These are phyloP conservation scores for Conticribra weissflogii DNA, from an alignment of 108 stramenopile species.

Conservation along the genomic window DNA sequence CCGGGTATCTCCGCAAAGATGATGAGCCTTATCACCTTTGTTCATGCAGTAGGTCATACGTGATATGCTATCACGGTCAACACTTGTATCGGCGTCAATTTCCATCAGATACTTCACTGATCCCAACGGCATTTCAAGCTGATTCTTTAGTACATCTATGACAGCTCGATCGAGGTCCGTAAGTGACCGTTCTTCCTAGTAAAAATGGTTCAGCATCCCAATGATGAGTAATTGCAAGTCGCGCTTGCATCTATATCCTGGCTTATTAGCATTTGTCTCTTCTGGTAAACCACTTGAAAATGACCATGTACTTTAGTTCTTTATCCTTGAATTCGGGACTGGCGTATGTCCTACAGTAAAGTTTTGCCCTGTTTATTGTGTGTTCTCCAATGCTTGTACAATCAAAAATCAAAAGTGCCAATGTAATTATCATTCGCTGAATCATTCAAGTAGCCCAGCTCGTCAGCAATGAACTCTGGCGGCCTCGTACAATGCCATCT, in stretches of 20 bases:
- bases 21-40: constrained; percentile 40
- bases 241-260: constrained; percentile 61
- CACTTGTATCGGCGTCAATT: constrained; percentile 59
- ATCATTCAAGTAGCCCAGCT: constrained; percentile 48
- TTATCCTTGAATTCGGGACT: constrained; percentile 17
- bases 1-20: constrained; percentile 62
- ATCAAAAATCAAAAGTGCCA: constrained; percentile 21
- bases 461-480: constrained; percentile 36
- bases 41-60: constrained; percentile 58
- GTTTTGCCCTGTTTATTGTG: constrained; percentile 39
- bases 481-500: constrained; percentile 62
- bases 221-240: constrained; percentile 54
- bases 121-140: constrained; percentile 38
- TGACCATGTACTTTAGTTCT: constrained; percentile 57
- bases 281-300: constrained; percentile 48
- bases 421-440: constrained; percentile 18
- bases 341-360: constrained; percentile 46
- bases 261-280: constrained; percentile 36
- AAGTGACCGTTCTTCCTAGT: constrained; percentile 43
- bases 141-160: constrained; percentile 27
- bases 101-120: constrained; percentile 54
- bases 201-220: constrained; percentile 54
- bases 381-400: constrained; percentile 51
- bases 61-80: constrained; percentile 38
- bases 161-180: constrained; percentile 47